phyloP scores from a whole-genome alignment of 768 basidiomycete genomes.

The Pholiota microspora region DNA sequence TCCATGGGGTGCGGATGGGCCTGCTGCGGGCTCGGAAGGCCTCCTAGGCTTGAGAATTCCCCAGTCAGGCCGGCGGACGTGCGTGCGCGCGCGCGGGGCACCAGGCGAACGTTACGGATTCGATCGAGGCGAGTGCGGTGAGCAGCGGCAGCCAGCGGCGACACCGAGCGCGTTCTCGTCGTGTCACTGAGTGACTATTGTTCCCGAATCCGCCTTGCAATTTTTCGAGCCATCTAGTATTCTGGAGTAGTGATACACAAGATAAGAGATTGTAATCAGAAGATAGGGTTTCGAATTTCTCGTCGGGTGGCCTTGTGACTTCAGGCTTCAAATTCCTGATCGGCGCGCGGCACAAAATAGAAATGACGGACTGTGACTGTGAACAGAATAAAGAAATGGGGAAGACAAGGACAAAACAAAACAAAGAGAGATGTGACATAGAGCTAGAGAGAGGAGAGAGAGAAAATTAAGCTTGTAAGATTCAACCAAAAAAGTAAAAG shows the following conservation, averaged over 20 bases:
- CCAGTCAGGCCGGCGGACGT: too few species aligned
- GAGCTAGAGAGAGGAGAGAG: neutral
- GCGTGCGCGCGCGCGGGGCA: too few species aligned
- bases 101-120: neutral
- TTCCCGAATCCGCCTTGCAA: slow-evolving; percentile 2
- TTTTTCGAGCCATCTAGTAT: slow-evolving; percentile 22
- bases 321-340: slow-evolving; percentile 7
- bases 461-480: too few species aligned
- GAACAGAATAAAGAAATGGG: neutral
- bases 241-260: slow-evolving; percentile 26
- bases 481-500: neutral
- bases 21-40: too few species aligned
- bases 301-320: too few species aligned
- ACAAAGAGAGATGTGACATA: slow-evolving; percentile 2
- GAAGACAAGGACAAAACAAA: neutral
- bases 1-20: neutral
- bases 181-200: too few species aligned
- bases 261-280: slow-evolving; percentile 22
- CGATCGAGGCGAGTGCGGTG: slow-evolving; percentile 2
- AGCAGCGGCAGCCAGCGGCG: neutral
- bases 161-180: neutral
- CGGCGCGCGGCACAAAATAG: slow-evolving; percentile 13
- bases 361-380: neutral
- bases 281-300: slow-evolving; percentile 10
- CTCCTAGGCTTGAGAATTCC: too few species aligned